Evolutionary conservation across 306 rosid genomes (phyloP).

Genomic region (Cyamopsis tetragonoloba): DNA sequence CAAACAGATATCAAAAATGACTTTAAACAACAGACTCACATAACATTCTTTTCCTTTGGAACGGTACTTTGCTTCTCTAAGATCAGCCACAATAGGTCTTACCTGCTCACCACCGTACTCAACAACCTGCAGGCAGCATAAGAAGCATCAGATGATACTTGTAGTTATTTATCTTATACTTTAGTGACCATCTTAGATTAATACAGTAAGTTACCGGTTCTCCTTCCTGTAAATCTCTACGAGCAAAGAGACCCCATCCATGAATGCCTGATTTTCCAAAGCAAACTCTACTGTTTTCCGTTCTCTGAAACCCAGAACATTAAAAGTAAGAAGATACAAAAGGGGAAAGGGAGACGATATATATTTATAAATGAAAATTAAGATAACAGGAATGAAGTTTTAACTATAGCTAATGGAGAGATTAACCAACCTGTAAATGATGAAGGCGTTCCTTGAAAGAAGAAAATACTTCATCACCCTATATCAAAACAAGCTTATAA

Average conservation of each 20-base stretch:
- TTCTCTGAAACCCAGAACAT: constrained; percentile 55
- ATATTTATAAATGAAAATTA: neutral
- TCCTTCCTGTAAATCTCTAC: constrained; percentile 82
- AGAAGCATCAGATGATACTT: constrained; percentile 15
- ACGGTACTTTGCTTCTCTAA: constrained; percentile 72
- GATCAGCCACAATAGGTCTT: constrained; percentile 74
- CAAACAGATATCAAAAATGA: constrained; percentile 4
- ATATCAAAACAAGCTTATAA: constrained; percentile 29
- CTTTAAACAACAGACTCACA: constrained; percentile 45
- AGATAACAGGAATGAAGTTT: neutral
- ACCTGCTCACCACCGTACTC: constrained; percentile 95
- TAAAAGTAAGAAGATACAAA: neutral
- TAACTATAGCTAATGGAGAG: constrained; percentile 14
- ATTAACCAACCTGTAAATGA: constrained; percentile 59
- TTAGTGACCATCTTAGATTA: constrained; percentile 10
- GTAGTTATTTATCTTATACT: neutral
- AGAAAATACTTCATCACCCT: constrained; percentile 62
- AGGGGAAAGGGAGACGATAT: neutral
- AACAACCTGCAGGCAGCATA: constrained; percentile 54
- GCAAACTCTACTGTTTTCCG: constrained; percentile 66
- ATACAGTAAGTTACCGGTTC: constrained; percentile 63
- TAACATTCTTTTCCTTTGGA: constrained; percentile 87
- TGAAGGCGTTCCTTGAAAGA: constrained; percentile 72
- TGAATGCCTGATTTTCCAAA: constrained; percentile 87
- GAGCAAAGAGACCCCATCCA: constrained; percentile 99